Evolutionary conservation across 345 rosid genomes (phyloP).

Genomic region (Pistacia atlantica): DNA sequence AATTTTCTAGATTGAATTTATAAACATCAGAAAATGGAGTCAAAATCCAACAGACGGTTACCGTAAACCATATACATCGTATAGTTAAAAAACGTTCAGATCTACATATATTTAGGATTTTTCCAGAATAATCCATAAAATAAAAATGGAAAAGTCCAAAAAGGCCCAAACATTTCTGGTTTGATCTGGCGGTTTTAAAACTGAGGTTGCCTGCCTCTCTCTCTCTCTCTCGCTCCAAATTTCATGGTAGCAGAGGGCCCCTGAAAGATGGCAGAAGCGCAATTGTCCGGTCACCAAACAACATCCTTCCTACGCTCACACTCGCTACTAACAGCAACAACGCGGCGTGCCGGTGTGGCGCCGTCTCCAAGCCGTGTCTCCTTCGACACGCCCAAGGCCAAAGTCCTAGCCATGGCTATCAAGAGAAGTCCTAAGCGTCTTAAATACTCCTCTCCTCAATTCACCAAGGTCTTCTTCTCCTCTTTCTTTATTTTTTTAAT

Average conservation of each 20-base stretch:
- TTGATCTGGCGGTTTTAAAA: neutral
- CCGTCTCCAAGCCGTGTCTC: constrained; percentile 25
- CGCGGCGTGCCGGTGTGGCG: constrained; percentile 18
- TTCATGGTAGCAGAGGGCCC: too few species aligned
- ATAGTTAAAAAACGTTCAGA: too few species aligned
- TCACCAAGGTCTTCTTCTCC: constrained; percentile 51
- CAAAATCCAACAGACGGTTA: too few species aligned
- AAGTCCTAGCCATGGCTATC: constrained; percentile 49
- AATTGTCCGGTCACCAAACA: constrained; percentile 16
- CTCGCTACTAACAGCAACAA: neutral
- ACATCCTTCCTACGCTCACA: constrained; percentile 14
- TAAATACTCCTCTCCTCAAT: constrained; percentile 80
- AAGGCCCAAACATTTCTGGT: neutral
- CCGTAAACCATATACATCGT: too few species aligned
- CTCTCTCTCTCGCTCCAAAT: neutral
- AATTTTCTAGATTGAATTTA: too few species aligned
- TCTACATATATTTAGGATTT: too few species aligned
- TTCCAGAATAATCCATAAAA: too few species aligned
- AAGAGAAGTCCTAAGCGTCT: constrained; percentile 95
- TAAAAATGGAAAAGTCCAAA: neutral
- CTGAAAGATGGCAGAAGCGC: constrained; percentile 34
- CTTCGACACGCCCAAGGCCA: constrained; percentile 26
- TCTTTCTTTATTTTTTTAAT: neutral
- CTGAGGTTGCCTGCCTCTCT: neutral
- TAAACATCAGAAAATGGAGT: too few species aligned